Conservation (phyloP, 352 stramenopile genomes). For the Globisporangium emineosum region DNA sequence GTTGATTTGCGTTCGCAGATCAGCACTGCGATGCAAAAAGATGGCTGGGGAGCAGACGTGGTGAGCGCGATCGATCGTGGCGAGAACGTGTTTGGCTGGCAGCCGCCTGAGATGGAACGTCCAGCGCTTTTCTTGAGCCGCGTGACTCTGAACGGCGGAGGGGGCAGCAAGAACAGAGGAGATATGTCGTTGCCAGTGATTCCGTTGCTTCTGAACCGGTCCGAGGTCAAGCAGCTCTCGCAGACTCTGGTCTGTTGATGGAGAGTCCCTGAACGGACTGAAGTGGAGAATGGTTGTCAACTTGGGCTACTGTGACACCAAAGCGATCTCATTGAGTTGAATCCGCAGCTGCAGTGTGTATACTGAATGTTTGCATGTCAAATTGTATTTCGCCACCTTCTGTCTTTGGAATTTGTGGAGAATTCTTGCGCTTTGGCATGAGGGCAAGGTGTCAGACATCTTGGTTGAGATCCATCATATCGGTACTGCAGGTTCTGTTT, state of each 20-base stretch:
- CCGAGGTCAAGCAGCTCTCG: conserved; percentile 42
- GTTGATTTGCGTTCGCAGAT: conserved; percentile 41
- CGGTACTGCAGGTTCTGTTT: no score
- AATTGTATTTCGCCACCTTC: not conserved
- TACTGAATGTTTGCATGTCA: not conserved
- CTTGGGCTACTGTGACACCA: not conserved
- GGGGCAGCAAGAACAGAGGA: not conserved
- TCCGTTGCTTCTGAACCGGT: conserved; percentile 44
- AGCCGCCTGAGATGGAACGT: conserved; percentile 68
- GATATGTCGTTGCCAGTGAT: conserved; percentile 13
- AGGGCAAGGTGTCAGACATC: no score
- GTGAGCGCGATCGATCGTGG: conserved; percentile 52
- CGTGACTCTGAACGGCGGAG: conserved; percentile 37
- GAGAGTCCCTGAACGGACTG: not conserved
- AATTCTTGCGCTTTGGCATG: no score
- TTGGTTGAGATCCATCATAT: not conserved
- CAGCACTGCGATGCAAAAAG: conserved; percentile 34
- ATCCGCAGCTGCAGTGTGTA: not conserved
- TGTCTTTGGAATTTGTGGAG: no score
- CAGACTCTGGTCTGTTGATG: conserved; percentile 42
- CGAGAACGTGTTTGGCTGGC: conserved; percentile 75
- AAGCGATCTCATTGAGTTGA: not conserved
- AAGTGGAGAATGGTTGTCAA: not conserved
- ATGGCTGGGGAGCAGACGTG: conserved; percentile 60
- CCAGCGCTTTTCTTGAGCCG: conserved; percentile 56